Evolutionary conservation across 768 basidiomycete genomes (phyloP).

Genomic region (Hysterangium stoloniferum): DNA sequence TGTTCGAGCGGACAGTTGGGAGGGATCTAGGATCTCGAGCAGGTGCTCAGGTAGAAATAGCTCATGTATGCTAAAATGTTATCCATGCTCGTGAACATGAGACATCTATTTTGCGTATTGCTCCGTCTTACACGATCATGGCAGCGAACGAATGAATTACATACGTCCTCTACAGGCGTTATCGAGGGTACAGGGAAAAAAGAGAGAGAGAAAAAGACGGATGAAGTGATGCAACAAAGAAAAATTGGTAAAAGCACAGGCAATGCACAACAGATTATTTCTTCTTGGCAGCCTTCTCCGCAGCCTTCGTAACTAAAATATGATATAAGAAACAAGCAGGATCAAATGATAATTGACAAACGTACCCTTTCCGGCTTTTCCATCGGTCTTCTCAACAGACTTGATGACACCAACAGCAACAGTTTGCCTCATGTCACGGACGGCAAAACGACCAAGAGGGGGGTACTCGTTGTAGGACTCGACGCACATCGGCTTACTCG

Average conservation of each 20-base stretch:
- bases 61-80: conserved; percentile 59
- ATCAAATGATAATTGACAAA: conserved; percentile 9
- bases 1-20: conserved; percentile 83
- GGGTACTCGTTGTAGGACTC: conserved; percentile 96
- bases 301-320: conserved; percentile 77
- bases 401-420: conserved; percentile 99
- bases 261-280: conserved; percentile 21
- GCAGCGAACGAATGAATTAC: conserved; percentile 6
- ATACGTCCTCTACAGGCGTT: conserved; percentile 11
- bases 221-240: conserved; percentile 6
- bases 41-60: conserved; percentile 38
- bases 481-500: conserved; percentile 94
- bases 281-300: conserved; percentile 95
- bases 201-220: conserved; percentile 8
- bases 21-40: conserved; percentile 73
- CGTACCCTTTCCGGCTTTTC: conserved; percentile 77
- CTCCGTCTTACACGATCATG: conserved; percentile 10
- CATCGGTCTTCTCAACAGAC: conserved; percentile 92
- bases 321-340: conserved; percentile 7
- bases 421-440: conserved; percentile 99
- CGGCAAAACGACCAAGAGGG: conserved; percentile 98
- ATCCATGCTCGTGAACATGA: not conserved
- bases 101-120: not conserved
- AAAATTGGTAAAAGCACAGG: conserved; percentile 12
- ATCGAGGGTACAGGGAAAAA: conserved; percentile 10